Conservation (phyloP, 805 yeast species). For the Candida cerambycidarum region DNA sequence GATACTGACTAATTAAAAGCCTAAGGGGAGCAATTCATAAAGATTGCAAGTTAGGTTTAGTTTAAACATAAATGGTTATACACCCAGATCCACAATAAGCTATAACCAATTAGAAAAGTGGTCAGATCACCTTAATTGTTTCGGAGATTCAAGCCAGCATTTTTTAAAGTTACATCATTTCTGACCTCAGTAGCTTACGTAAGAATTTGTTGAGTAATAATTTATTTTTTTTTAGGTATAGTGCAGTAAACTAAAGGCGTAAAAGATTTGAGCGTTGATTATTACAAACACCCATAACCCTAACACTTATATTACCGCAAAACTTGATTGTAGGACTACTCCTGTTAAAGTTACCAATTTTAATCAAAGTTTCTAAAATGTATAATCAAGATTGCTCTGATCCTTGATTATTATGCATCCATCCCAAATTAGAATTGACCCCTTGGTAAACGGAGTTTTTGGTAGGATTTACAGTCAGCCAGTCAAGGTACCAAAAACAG, state of each 20-base stretch:
- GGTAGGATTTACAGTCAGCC: too few relatives aligned
- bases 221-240: not conserved
- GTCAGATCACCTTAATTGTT: not conserved
- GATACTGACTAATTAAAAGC: too few relatives aligned
- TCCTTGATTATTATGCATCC: not conserved
- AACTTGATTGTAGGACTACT: not conserved
- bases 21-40: too few relatives aligned
- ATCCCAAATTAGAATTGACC: not conserved
- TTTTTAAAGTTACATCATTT: not conserved
- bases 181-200: not conserved
- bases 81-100: not conserved
- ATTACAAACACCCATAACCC: not conserved
- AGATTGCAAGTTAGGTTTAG: too few relatives aligned
- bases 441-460: not conserved
- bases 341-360: not conserved
- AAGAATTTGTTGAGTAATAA: not conserved
- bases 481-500: too few relatives aligned
- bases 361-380: not conserved
- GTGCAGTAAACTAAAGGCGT: not conserved
- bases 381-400: not conserved
- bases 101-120: not conserved
- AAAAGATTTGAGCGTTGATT: not conserved
- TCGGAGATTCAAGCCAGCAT: not conserved
- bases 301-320: not conserved
- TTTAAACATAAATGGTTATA: not conserved